Evolutionary conservation across 345 rosid species (phyloP).

Genomic region (Acer yangbiense): DNA sequence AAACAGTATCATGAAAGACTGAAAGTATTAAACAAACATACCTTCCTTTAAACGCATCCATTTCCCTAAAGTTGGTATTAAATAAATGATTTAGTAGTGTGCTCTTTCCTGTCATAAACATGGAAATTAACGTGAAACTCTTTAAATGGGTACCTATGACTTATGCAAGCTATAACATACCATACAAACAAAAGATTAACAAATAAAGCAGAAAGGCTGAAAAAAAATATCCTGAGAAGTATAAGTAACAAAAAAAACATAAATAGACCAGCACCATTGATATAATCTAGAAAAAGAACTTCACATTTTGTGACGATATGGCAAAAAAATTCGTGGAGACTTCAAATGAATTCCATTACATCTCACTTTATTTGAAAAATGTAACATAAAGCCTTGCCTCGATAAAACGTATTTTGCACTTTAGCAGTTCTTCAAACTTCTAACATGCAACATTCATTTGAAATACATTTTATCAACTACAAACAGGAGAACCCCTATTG

Average conservation of each 20-base stretch:
- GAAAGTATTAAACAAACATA: constrained; percentile 32
- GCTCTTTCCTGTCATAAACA: constrained; percentile 83
- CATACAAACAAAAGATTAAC: background rate
- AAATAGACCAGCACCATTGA: too few relatives aligned
- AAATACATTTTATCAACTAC: background rate
- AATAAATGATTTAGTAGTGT: constrained; percentile 90
- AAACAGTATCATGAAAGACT: constrained; percentile 2
- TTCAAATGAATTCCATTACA: background rate
- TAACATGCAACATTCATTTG: background rate
- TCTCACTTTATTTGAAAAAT: background rate
- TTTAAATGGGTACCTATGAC: background rate
- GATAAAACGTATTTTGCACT: background rate
- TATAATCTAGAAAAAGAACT: background rate
- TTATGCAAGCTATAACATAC: background rate
- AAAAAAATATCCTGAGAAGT: background rate
- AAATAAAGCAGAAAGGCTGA: background rate
- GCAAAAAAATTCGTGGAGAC: background rate
- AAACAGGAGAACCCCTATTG: constrained; percentile 6
- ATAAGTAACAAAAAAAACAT: too few relatives aligned
- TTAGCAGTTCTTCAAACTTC: background rate
- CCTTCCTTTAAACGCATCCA: constrained; percentile 99
- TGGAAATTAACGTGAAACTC: constrained; percentile 30
- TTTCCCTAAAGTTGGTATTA: constrained; percentile 88
- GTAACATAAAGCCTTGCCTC: background rate
- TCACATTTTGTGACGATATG: background rate